Conservation (phyloP, 768 basidiomycete genomes). For the Lactifluus subvellereus region DNA sequence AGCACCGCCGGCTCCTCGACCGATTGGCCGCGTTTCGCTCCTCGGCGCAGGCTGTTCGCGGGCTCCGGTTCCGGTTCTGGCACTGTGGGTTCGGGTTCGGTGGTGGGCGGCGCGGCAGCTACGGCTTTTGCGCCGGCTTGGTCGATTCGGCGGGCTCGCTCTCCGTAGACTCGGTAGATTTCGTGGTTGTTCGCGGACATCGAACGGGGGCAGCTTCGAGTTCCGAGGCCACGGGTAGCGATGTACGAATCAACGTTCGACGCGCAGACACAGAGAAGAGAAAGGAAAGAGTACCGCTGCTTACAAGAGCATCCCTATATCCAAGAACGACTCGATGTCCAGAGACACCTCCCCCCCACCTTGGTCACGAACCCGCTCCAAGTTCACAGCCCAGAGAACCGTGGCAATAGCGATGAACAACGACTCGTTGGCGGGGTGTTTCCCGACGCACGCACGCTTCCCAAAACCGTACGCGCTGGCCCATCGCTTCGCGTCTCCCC, state of each 20-base stretch:
- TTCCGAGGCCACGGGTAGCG: background rate
- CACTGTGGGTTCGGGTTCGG: background rate
- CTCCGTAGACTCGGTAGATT: constrained; percentile 21
- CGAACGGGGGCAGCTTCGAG: constrained; percentile 21
- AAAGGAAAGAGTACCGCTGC: background rate
- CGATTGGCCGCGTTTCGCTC: constrained; percentile 21
- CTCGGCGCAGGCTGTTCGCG: constrained; percentile 19
- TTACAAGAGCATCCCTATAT: constrained; percentile 11
- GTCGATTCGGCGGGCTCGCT: constrained; percentile 12
- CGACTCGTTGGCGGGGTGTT: constrained; percentile 18
- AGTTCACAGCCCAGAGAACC: constrained; percentile 6
- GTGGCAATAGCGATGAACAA: constrained; percentile 23
- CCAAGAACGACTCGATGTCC: background rate
- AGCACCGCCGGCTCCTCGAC: constrained; percentile 6
- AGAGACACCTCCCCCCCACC: constrained; percentile 1
- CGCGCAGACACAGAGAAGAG: too few relatives aligned
- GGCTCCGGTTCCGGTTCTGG: constrained; percentile 9
- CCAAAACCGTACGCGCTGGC: constrained; percentile 15
- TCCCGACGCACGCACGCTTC: constrained; percentile 21
- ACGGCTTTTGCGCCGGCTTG: constrained; percentile 10
- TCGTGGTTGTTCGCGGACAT: constrained; percentile 27
- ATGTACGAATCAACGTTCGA: too few relatives aligned
- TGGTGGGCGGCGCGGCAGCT: background rate
- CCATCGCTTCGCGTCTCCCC: constrained; percentile 6
- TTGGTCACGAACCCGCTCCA: constrained; percentile 4